Evolutionary conservation across 495 filamentous ascomycete species (phyloP).

Genomic region (Terfezia boudieri): DNA sequence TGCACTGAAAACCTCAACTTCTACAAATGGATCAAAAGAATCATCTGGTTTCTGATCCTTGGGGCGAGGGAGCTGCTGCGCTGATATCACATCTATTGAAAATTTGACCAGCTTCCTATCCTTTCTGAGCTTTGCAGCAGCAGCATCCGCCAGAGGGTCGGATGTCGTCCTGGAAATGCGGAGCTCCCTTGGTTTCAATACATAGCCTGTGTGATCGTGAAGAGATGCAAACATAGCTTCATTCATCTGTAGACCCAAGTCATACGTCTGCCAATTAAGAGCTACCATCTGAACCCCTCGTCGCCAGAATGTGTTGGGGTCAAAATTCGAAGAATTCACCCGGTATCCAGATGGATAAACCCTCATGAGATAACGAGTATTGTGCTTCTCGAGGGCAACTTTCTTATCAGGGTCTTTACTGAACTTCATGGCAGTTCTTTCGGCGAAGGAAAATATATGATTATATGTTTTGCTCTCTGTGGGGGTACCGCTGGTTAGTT

Average conservation of each 20-base stretch:
- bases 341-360: slow-evolving; percentile 73
- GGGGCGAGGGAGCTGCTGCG: slow-evolving; percentile 78
- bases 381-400: slow-evolving; percentile 59
- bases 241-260: slow-evolving; percentile 82
- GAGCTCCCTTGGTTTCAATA: slow-evolving; percentile 73
- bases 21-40: slow-evolving; percentile 73
- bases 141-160: slow-evolving; percentile 24
- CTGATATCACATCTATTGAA: slow-evolving; percentile 70
- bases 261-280: slow-evolving; percentile 96
- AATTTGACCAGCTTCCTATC: slow-evolving; percentile 63
- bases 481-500: not conserved
- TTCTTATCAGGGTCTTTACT: slow-evolving; percentile 50
- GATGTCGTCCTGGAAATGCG: slow-evolving; percentile 18
- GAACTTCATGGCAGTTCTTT: slow-evolving; percentile 58
- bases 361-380: slow-evolving; percentile 74
- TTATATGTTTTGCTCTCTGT: slow-evolving; percentile 64
- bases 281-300: slow-evolving; percentile 92
- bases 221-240: slow-evolving; percentile 96
- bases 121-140: slow-evolving; percentile 29
- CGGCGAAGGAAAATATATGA: slow-evolving; percentile 83
- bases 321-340: slow-evolving; percentile 71
- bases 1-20: slow-evolving; percentile 81
- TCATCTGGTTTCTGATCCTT: slow-evolving; percentile 43
- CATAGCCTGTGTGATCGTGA: slow-evolving; percentile 68
- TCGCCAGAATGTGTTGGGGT: slow-evolving; percentile 78